Conservation (phyloP, 306 rosid genomes). For the Arachis hypogaea region DNA sequence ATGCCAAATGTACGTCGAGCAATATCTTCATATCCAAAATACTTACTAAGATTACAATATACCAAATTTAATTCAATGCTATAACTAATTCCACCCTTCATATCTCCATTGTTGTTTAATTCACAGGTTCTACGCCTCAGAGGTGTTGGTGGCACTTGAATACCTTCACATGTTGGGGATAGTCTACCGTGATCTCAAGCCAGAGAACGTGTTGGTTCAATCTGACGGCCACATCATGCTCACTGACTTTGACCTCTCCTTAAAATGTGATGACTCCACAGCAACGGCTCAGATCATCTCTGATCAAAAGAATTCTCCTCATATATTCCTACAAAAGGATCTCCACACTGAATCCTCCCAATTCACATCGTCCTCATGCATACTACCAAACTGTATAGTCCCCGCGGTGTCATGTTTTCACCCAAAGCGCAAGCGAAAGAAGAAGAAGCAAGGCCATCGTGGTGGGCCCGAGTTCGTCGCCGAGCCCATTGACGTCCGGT, state of each 20-base stretch:
- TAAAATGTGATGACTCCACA: conserved; percentile 52
- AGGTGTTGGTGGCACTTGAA: conserved; percentile 76
- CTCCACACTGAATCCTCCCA: conserved; percentile 37
- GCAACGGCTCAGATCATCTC: conserved; percentile 57
- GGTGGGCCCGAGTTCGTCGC: conserved; percentile 60
- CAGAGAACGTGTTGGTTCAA: conserved; percentile 78
- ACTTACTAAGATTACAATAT: background rate
- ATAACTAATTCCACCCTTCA: background rate
- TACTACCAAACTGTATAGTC: conserved; percentile 59
- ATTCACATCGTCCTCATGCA: conserved; percentile 57
- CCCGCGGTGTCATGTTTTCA: conserved; percentile 62
- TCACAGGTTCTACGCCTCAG: conserved; percentile 77
- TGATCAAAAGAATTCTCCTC: conserved; percentile 44
- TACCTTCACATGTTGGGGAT: conserved; percentile 96
- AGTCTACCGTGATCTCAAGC: conserved; percentile 85
- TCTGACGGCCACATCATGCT: conserved; percentile 88
- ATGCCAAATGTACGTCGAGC: conserved; percentile 21
- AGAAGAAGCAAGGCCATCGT: conserved; percentile 45
- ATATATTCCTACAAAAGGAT: conserved; percentile 42
- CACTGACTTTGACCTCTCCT: conserved; percentile 67
- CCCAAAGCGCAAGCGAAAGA: conserved; percentile 63
- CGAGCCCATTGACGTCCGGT: conserved; percentile 58
- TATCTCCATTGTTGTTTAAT: background rate
- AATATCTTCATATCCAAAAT: conserved; percentile 16
- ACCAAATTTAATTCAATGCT: conserved; percentile 8